Evolutionary conservation across 805 yeast species (phyloP).

Genomic region (Nakazawaea peltata): DNA sequence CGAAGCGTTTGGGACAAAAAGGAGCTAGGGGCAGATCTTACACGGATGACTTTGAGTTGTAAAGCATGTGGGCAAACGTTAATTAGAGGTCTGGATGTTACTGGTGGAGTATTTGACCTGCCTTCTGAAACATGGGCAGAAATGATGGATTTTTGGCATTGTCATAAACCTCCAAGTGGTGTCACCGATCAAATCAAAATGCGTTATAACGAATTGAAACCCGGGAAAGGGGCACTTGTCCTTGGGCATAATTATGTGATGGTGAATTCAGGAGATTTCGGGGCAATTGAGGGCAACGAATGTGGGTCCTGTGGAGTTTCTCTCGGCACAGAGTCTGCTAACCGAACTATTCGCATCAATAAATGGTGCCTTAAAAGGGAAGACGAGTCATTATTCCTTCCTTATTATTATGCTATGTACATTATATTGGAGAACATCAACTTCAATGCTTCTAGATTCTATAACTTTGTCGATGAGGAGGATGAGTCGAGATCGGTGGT

Average conservation of each 20-base stretch:
- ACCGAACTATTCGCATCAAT: conserved; percentile 27
- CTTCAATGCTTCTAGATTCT: conserved; percentile 31
- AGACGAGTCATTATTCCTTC: conserved; percentile 23
- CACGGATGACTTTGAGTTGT: conserved; percentile 22
- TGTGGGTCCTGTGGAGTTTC: conserved; percentile 23
- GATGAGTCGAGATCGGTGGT: conserved; percentile 12
- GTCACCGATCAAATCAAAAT: conserved; percentile 17
- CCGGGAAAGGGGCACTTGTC: conserved; percentile 32
- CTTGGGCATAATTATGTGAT: conserved; percentile 53
- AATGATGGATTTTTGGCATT: conserved; percentile 96
- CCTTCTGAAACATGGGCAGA: conserved; percentile 95
- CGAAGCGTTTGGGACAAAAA: no score
- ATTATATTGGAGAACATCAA: conserved; percentile 33
- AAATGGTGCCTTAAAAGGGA: conserved; percentile 48
- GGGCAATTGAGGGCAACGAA: conserved; percentile 10
- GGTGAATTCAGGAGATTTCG: conserved; percentile 20
- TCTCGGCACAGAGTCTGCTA: conserved; percentile 32
- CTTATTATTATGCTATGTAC: conserved; percentile 29
- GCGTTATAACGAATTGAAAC: conserved; percentile 33
- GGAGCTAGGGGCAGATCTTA: no score
- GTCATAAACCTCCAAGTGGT: conserved; percentile 60
- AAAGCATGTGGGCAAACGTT: conserved; percentile 20
- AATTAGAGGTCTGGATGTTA: no score
- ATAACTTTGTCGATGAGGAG: conserved; percentile 17
- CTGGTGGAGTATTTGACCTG: conserved; percentile 61